phyloP scores from a whole-genome alignment of 768 basidiomycete genomes.

The Podaxis sp. region DNA sequence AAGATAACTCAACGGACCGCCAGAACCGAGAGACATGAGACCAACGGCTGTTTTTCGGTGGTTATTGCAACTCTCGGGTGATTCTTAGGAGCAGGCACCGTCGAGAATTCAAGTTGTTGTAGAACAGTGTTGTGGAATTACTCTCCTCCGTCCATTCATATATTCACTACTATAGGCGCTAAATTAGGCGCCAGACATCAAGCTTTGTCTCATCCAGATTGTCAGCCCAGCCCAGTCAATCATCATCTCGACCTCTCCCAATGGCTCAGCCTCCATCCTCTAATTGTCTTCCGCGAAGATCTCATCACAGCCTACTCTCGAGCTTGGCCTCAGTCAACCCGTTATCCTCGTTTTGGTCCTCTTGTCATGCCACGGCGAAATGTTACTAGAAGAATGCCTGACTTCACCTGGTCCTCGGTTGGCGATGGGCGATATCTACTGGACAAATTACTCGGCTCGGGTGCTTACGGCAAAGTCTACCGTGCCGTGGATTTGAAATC shows the following conservation, averaged over 20 bases:
- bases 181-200: background rate
- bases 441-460: constrained; percentile 60
- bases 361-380: constrained; percentile 34
- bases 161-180: background rate
- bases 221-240: constrained; percentile 5
- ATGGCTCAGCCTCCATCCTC: background rate
- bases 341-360: constrained; percentile 10
- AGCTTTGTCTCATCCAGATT: background rate
- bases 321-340: constrained; percentile 7
- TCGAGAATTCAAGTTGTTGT: background rate
- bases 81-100: background rate
- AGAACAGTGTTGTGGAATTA: background rate
- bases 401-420: constrained; percentile 47
- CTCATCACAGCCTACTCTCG: background rate
- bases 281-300: constrained; percentile 8
- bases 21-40: background rate
- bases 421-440: constrained; percentile 60
- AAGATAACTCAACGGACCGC: constrained; percentile 13
- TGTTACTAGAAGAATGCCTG: constrained; percentile 40
- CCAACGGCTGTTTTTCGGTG: constrained; percentile 1
- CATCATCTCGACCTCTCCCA: background rate
- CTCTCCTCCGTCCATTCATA: background rate
- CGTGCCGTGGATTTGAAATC: constrained; percentile 52
- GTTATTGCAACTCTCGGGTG: background rate
- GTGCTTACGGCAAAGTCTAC: constrained; percentile 78